Evolutionary conservation across 768 basidiomycete species (phyloP).

Genomic region (Strobilomyces dryophilus): DNA sequence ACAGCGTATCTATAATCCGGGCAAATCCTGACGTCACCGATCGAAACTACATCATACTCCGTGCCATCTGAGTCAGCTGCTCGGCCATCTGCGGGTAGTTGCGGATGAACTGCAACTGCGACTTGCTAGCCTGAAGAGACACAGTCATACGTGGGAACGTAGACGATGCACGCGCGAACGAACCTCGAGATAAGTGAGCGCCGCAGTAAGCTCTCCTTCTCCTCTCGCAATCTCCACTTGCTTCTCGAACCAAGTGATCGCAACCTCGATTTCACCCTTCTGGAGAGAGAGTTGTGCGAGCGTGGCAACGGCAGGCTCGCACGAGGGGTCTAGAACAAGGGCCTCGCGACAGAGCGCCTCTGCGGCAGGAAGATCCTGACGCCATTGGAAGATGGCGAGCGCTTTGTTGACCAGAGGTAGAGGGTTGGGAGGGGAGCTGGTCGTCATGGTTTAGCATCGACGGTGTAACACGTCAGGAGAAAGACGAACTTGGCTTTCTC

Average conservation of each 20-base stretch:
- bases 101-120: conserved; percentile 79
- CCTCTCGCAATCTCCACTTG: conserved; percentile 85
- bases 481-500: conserved; percentile 66
- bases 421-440: conserved; percentile 66
- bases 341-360: conserved; percentile 88
- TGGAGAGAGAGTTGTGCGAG: conserved; percentile 91
- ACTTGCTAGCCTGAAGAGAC: conserved; percentile 62
- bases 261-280: conserved; percentile 83
- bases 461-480: not conserved
- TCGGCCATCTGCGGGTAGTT: conserved; percentile 83
- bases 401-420: conserved; percentile 96
- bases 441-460: conserved; percentile 1
- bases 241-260: conserved; percentile 80
- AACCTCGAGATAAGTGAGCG: conserved; percentile 76
- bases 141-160: not conserved
- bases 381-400: conserved; percentile 94
- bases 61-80: conserved; percentile 52
- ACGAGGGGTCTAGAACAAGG: conserved; percentile 82
- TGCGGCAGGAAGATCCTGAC: conserved; percentile 79
- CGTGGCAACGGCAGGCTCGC: conserved; percentile 95
- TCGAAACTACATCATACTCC: conserved; percentile 31
- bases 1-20: conserved; percentile 13
- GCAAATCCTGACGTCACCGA: conserved; percentile 12
- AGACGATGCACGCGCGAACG: conserved; percentile 22
- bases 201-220: conserved; percentile 80